Evolutionary conservation across 2,329 filamentous ascomycete genomes (phyloP), one percentile per base, ranked within the genome.

Genomic region (Thielaviopsis cerberus): DNA sequence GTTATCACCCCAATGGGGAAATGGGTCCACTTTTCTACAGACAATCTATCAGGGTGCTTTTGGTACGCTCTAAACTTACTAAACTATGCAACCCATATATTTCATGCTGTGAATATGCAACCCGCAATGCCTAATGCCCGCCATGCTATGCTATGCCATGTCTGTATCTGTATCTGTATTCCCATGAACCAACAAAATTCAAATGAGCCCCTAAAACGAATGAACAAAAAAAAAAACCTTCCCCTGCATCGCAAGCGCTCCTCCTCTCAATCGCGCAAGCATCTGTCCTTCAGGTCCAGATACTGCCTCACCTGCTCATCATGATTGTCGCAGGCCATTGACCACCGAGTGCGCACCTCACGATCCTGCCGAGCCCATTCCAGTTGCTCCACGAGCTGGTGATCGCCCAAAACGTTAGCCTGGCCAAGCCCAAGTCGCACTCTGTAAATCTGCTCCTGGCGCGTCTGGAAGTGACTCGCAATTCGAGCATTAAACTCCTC

Each of bases 301-400:
- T 82, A 85, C 62, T 80, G 76, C 62, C 74, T 72, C 59, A 88
- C 70, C 10, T 76, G 75, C 59, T 73, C 67, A 59, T 78, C 75
- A 65, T 89, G 85, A 61, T 74, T 74, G 51, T 79, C 76, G 61
- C 77, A 79, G 7, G 79, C 79, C 8, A 75, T 67, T 27, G 70
- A 69, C 82, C 85, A 88, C 58, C 76, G 74, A 64, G 73, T 73
- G 58, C 81, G 73, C 4, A 86, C 78, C 53, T 73, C 71, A 62
- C 80, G 76, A 65, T 89, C 85, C 67, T 86, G 79, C 62, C 78
- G 76, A 58, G 84, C 69, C 66, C 78, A 79, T 41, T 70, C 70
- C 59, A 80, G 67, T 66, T 88, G 88, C 58, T 77, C 75, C 17
- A 72, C 66, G 11, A 61, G 23, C 17, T 52, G 41, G 15, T 27